Conservation (phyloP, 2,329 filamentous ascomycete genomes). For the Talaromyces sp. region DNA sequence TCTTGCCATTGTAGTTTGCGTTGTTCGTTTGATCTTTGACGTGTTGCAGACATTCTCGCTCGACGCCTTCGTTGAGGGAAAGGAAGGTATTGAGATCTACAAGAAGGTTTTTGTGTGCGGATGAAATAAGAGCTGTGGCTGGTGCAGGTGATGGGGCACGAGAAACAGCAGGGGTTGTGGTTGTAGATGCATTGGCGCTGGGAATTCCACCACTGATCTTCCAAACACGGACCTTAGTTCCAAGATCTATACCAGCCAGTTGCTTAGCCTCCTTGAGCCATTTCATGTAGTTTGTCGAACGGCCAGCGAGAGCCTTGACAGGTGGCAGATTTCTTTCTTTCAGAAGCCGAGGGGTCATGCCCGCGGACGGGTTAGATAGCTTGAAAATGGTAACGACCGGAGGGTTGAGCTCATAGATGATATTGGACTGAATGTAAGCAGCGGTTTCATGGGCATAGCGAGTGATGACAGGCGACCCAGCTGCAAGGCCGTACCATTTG, state of each 20-base stretch:
- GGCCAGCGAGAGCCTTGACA: constrained; percentile 69
- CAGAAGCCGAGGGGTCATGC: constrained; percentile 61
- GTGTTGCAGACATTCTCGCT: constrained; percentile 65
- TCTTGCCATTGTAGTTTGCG: constrained; percentile 74
- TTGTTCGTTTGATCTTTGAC: constrained; percentile 72
- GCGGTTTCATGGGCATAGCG: constrained; percentile 76
- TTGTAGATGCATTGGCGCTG: constrained; percentile 48
- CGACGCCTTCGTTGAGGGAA: constrained; percentile 62
- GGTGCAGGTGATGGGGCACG: constrained; percentile 49
- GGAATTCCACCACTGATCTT: constrained; percentile 55
- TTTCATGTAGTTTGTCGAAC: constrained; percentile 68
- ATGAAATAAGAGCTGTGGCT: constrained; percentile 44
- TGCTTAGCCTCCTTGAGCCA: constrained; percentile 77
- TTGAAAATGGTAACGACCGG: constrained; percentile 84
- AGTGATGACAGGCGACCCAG: constrained; percentile 70
- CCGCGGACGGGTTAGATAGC: constrained; percentile 63
- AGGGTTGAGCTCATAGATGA: constrained; percentile 82
- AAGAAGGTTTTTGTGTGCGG: constrained; percentile 54
- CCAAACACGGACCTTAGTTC: constrained; percentile 78
- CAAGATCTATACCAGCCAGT: constrained; percentile 66
- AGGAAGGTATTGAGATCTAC: constrained; percentile 66
- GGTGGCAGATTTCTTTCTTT: constrained; percentile 66
- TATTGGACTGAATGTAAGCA: constrained; percentile 58
- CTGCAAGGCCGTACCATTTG: constrained; percentile 77
- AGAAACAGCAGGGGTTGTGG: constrained; percentile 48